A percentile compares a stretch with the other conserved stretches of the same genome.
These are phyloP conservation scores for Saraca asoca DNA, from an alignment of 331 rosid genomes.

Conservation along the genomic window DNA sequence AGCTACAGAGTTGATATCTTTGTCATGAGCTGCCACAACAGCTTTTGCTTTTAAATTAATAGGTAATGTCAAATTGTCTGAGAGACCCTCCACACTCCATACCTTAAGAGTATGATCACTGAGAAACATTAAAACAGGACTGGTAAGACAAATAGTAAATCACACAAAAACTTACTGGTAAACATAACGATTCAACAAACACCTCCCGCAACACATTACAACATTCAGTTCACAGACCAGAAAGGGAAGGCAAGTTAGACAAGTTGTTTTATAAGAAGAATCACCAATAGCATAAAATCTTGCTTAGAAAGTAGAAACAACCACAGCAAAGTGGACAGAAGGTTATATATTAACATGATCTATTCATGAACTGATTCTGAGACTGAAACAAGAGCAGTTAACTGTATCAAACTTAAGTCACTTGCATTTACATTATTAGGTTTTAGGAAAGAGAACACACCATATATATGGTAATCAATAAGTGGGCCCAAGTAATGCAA, in stretches of 20 bases:
- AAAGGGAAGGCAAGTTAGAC: conserved; percentile 12
- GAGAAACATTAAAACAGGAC: conserved; percentile 31
- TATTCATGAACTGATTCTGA: neutral
- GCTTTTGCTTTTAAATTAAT: conserved; percentile 80
- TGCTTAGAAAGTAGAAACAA: conserved; percentile 6
- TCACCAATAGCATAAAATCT: conserved; percentile 14
- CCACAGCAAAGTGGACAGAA: neutral
- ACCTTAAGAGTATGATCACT: conserved; percentile 92
- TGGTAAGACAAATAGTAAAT: conserved; percentile 21
- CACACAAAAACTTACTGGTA: neutral
- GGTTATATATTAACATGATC: neutral
- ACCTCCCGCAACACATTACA: conserved; percentile 1
- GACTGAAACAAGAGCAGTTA: conserved; percentile 4
- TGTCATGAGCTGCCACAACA: conserved; percentile 88
- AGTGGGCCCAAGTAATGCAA: no score
- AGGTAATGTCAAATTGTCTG: conserved; percentile 47
- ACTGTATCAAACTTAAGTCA: neutral
- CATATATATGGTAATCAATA: no score
- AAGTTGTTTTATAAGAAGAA: conserved; percentile 18
- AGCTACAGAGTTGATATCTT: conserved; percentile 90
- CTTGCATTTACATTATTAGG: neutral
- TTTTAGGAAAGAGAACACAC: neutral
- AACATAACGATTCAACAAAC: conserved; percentile 18
- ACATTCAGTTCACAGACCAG: conserved; percentile 15
- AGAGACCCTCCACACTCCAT: conserved; percentile 76